Conservation (phyloP, 257 asterid genomes). For the Solanum chaucha region DNA sequence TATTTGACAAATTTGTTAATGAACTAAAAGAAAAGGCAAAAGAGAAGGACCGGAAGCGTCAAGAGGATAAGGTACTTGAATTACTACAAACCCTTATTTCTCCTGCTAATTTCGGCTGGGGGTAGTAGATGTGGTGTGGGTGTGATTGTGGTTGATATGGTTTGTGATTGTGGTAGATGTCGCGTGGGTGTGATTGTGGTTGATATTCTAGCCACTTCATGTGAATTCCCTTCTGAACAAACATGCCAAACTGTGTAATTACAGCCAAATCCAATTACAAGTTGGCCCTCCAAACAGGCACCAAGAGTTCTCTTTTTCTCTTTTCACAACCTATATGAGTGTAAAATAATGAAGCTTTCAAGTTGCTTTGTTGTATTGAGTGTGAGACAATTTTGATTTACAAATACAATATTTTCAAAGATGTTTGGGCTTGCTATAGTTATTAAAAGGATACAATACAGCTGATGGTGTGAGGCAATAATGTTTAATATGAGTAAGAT, state of each 20-base stretch:
- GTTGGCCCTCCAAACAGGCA: background rate
- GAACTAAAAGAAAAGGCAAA: slow-evolving; percentile 66
- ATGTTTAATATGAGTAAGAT: background rate
- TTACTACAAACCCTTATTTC: background rate
- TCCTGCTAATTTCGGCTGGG: background rate
- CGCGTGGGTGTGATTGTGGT: background rate
- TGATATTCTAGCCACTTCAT: background rate
- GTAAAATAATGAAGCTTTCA: background rate
- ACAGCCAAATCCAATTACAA: background rate
- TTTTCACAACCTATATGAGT: background rate
- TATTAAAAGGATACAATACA: background rate
- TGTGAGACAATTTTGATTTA: background rate
- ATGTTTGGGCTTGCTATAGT: background rate
- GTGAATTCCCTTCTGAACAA: background rate
- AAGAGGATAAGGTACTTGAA: slow-evolving; percentile 64
- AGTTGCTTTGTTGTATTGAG: background rate
- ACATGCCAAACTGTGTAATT: background rate
- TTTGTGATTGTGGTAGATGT: background rate
- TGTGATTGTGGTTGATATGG: background rate
- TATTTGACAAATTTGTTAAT: slow-evolving; percentile 42
- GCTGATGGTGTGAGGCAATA: background rate
- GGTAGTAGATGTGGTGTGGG: background rate
- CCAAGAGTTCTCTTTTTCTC: background rate
- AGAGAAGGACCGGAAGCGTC: slow-evolving; percentile 78
- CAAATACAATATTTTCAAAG: background rate